Conservation (phyloP, 495 filamentous ascomycete genomes). For the Lophiostoma macrostomum region DNA sequence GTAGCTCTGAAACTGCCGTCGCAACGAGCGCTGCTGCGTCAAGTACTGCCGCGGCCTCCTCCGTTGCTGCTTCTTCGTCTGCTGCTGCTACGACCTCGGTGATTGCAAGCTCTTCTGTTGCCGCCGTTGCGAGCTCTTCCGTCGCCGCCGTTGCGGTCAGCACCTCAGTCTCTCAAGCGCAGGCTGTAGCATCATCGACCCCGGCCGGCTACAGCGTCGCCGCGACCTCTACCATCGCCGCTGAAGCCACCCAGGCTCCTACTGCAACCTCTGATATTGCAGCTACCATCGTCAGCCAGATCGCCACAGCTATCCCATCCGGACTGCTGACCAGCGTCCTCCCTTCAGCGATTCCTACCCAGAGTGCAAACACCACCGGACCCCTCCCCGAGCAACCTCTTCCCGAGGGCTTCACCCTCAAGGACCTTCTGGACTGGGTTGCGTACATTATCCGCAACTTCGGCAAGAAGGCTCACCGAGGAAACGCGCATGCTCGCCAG, state of each 20-base stretch:
- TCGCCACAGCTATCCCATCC: conserved; percentile 7
- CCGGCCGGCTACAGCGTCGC: too few species aligned
- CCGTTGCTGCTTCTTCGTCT: neutral
- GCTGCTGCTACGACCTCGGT: conserved; percentile 1
- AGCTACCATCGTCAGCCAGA: conserved; percentile 8
- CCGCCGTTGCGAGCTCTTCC: neutral
- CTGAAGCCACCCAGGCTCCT: conserved; percentile 1
- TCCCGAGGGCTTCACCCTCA: conserved; percentile 18
- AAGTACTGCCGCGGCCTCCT: neutral
- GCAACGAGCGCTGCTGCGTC: neutral
- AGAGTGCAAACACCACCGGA: conserved; percentile 12
- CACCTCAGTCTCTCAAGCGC: too few species aligned
- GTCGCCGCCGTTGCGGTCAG: neutral
- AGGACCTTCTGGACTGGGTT: conserved; percentile 22
- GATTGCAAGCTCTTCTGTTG: neutral
- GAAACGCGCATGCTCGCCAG: too few species aligned
- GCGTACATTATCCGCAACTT: conserved; percentile 18
- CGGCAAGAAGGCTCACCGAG: conserved; percentile 1
- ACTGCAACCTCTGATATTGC: neutral
- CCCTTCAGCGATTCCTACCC: conserved; percentile 18
- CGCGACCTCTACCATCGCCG: neutral
- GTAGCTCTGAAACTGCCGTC: neutral
- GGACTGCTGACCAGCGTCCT: conserved; percentile 14
- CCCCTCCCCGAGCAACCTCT: conserved; percentile 9
- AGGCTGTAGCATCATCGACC: too few species aligned